Evolutionary conservation across 2,329 filamentous ascomycete genomes (phyloP).

Genomic region (Coniochaeta hoffmannii): DNA sequence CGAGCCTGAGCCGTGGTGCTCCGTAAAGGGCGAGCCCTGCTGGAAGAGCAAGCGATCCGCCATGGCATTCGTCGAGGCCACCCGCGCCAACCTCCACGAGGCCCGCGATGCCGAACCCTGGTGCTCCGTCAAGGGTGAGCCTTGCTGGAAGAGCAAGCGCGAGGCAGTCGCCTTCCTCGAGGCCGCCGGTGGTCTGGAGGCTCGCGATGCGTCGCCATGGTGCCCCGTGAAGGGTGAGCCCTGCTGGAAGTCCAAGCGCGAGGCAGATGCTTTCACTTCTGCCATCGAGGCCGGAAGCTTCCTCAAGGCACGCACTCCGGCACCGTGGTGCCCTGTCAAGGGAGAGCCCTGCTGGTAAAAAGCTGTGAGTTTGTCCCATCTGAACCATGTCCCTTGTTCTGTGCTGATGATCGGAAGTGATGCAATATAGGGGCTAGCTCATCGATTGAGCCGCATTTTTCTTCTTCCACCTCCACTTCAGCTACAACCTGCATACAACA

Average conservation of each 20-base stretch:
- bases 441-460: neutral
- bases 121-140: slow-evolving; percentile 12
- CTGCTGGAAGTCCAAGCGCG: slow-evolving; percentile 37
- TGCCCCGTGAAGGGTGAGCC: slow-evolving; percentile 29
- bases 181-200: slow-evolving; percentile 17
- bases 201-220: slow-evolving; percentile 16
- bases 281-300: slow-evolving; percentile 13
- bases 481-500: neutral
- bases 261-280: slow-evolving; percentile 23
- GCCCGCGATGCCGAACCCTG: slow-evolving; percentile 18
- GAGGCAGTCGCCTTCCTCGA: slow-evolving; percentile 25
- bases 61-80: slow-evolving; percentile 21
- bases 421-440: neutral
- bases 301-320: slow-evolving; percentile 7
- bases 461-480: neutral
- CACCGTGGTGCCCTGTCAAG: slow-evolving; percentile 24
- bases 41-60: slow-evolving; percentile 34
- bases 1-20: slow-evolving; percentile 23
- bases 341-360: slow-evolving; percentile 31
- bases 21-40: slow-evolving; percentile 31
- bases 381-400: too few relatives aligned
- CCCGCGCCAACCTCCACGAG: slow-evolving; percentile 16
- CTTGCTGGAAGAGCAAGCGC: slow-evolving; percentile 36
- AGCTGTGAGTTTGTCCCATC: neutral
- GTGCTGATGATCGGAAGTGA: neutral